These are phyloP conservation scores for Tylopilus balloui DNA, from an alignment of 768 basidiomycete genomes.

Conservation along the genomic window DNA sequence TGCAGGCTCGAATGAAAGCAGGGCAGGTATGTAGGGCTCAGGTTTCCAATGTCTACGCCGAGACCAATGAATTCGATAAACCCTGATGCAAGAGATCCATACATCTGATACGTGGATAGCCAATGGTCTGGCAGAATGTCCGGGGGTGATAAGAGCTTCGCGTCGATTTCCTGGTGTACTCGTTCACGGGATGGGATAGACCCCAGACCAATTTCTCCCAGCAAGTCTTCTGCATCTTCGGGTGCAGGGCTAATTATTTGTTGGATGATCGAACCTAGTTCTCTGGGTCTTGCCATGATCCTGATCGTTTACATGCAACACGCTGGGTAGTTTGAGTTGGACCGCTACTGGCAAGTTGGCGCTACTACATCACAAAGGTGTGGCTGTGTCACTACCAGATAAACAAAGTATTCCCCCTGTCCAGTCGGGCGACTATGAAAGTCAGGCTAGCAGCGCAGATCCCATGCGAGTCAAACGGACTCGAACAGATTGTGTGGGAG, in stretches of 20 bases:
- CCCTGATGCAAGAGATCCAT: slow-evolving; percentile 25
- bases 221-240: slow-evolving; percentile 38
- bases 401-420: background rate
- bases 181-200: slow-evolving; percentile 53
- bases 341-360: background rate
- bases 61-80: slow-evolving; percentile 10
- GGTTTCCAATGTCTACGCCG: slow-evolving; percentile 66
- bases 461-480: background rate
- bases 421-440: background rate
- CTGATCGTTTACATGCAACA: slow-evolving; percentile 6
- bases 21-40: slow-evolving; percentile 52
- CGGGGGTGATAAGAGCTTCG: slow-evolving; percentile 67
- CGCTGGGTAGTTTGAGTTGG: background rate
- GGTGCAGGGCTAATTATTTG: slow-evolving; percentile 44
- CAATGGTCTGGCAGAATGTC: slow-evolving; percentile 63
- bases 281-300: slow-evolving; percentile 15
- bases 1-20: slow-evolving; percentile 63
- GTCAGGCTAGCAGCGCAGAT: background rate
- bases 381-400: slow-evolving; percentile 20
- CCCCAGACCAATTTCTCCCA: slow-evolving; percentile 56
- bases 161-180: slow-evolving; percentile 68
- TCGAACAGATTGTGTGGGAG: background rate
- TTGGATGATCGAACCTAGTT: slow-evolving; percentile 34
- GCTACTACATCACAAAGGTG: background rate
- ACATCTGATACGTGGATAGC: slow-evolving; percentile 85